phyloP scores from a whole-genome alignment of 441 rosid genomes.

The Pelargonium myrrhifolium region DNA sequence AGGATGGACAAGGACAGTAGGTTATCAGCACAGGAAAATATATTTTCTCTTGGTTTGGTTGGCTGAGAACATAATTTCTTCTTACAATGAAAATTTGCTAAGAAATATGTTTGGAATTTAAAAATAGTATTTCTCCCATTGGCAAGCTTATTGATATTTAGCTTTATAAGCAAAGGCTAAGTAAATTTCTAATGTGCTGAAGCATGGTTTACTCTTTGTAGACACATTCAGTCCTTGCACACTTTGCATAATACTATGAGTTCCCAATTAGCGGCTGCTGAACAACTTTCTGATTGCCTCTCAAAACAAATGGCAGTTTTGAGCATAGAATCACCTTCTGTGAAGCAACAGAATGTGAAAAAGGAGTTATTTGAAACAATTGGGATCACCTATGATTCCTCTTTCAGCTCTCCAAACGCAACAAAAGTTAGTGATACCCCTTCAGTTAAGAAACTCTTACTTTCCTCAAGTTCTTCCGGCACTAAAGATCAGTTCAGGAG shows the following conservation, averaged over 20 bases:
- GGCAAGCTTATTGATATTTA: not conserved
- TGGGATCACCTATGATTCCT: conserved; percentile 71
- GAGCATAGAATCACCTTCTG: conserved; percentile 57
- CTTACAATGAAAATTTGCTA: not conserved
- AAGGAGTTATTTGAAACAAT: conserved; percentile 82
- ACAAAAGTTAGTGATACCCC: conserved; percentile 37
- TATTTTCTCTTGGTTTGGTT: not conserved
- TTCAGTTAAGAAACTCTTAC: conserved; percentile 34
- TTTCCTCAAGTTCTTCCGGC: conserved; percentile 51
- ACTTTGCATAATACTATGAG: conserved; percentile 63
- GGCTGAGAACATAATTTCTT: not conserved
- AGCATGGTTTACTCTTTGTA: conserved; percentile 30
- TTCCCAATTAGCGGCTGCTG: conserved; percentile 81
- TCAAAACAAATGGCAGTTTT: conserved; percentile 74
- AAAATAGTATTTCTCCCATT: not conserved
- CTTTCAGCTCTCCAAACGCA: conserved; percentile 66
- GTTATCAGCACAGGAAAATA: not conserved
- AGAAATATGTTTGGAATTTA: not conserved
- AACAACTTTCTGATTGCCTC: conserved; percentile 78
- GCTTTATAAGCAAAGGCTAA: not conserved
- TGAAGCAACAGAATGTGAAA: conserved; percentile 53
- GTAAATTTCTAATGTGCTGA: not conserved
- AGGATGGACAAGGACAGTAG: not conserved
- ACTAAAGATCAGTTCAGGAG: conserved; percentile 51
- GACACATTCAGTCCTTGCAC: conserved; percentile 59